Conservation (phyloP, 352 stramenopile genomes). For the Pythium rishiriense region DNA sequence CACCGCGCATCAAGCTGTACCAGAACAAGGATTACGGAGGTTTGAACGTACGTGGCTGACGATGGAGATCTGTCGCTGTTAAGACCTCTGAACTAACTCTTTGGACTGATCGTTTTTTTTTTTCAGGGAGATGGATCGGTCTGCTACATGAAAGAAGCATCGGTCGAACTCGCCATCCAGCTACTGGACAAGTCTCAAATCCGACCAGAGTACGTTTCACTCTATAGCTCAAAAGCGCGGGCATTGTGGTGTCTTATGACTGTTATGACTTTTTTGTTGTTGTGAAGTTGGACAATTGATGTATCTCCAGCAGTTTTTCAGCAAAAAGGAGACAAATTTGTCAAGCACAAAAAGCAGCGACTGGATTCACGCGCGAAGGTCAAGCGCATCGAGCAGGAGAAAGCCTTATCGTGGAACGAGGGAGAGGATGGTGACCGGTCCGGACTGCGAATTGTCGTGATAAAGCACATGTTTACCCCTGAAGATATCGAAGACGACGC, state of each 20-base stretch:
- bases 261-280: not conserved
- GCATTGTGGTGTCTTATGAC: no score
- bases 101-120: not conserved
- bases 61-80: not conserved
- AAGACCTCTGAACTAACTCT: not conserved
- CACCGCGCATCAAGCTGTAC: conserved; percentile 97
- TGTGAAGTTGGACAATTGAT: conserved; percentile 67
- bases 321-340: conserved; percentile 82
- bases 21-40: conserved; percentile 79
- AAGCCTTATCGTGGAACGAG: conserved; percentile 95
- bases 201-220: conserved; percentile 65
- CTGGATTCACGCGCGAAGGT: conserved; percentile 85
- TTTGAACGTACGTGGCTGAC: conserved; percentile 75
- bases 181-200: conserved; percentile 91
- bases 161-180: conserved; percentile 93
- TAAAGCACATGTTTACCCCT: conserved; percentile 95
- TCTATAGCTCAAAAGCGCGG: no score
- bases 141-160: conserved; percentile 95
- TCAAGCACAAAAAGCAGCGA: conserved; percentile 78
- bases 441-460: conserved; percentile 94
- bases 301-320: conserved; percentile 85
- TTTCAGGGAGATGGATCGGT: conserved; percentile 93
- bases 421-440: conserved; percentile 91
- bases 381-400: conserved; percentile 86
- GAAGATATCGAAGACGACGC: conserved; percentile 83